Conservation (phyloP, 2,329 filamentous ascomycete genomes). For the Teratosphaeria gauchensis region DNA sequence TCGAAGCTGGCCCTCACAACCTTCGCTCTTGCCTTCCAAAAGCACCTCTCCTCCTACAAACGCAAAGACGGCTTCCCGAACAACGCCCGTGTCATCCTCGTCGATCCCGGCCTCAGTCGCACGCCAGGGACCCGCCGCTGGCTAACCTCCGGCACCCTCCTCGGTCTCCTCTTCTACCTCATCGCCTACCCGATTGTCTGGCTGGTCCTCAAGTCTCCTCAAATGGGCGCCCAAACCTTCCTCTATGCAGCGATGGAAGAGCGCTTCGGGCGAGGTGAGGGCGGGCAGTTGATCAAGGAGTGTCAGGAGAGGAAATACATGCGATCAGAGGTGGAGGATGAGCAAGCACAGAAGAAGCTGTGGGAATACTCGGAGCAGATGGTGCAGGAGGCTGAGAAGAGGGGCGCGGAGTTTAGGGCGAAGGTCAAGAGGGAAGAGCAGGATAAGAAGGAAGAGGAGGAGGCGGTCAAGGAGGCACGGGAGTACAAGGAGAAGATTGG, state of each 20-base stretch:
- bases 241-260: conserved; percentile 79
- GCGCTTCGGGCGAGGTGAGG: conserved; percentile 40
- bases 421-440: conserved; percentile 45
- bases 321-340: conserved; percentile 65
- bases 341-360: conserved; percentile 68
- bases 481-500: conserved; percentile 26
- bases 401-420: conserved; percentile 55
- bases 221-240: conserved; percentile 78
- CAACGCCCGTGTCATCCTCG: conserved; percentile 74
- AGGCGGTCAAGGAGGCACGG: conserved; percentile 21
- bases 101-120: conserved; percentile 75
- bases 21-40: conserved; percentile 85
- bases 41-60: conserved; percentile 75
- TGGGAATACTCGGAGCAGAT: conserved; percentile 85
- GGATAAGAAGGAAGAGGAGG: conserved; percentile 27
- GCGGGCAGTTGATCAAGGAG: conserved; percentile 76
- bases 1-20: conserved; percentile 68
- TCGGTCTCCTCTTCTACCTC: conserved; percentile 69
- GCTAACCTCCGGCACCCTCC: conserved; percentile 74
- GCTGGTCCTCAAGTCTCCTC: conserved; percentile 76
- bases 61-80: conserved; percentile 73
- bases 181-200: conserved; percentile 72
- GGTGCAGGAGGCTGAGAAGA: conserved; percentile 72
- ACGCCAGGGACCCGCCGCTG: conserved; percentile 83
- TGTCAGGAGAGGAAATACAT: conserved; percentile 67